Base-by-base conservation (phyloP, 768 basidiomycete species). In the Kwoniella botswanensis region DNA sequence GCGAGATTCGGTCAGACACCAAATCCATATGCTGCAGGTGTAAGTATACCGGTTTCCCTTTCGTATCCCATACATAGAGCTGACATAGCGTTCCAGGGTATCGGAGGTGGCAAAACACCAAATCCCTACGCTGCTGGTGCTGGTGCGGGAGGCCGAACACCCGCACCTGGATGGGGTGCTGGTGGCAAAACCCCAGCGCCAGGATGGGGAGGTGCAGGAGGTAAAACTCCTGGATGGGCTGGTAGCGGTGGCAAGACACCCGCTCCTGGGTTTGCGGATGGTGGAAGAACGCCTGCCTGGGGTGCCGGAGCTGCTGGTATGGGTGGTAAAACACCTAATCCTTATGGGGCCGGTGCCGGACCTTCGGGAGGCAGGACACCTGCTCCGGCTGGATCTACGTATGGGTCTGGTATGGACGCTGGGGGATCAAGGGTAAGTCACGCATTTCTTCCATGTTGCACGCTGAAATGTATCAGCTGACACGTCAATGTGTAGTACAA, bases 1-100 rank as follows among this genome's bases (percentile, higher is more conserved):
- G 76, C 75, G 87, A 87, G 87, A 9, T 85, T 85, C 53, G 88
- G 88, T 35, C 85, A 88, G 65, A 92, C 92, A 2, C 91, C 92
- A 4, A 92, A 92, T 80, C 90, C 91, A 0, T 90, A 92, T 67
- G 86, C 85, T 13, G 57, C 60, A 46, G 74, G 73, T 46, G 62
- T 59, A 42, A 69, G 68, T 69, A 15, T 17, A 15, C 22, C 21
- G 5, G 1, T 21, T 18, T 3, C 64, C 15, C 11, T 55, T 6
- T n/a, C 7, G 29, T 7, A 17, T 52, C 9, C 22, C 24, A 22
- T 15, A 54, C 26, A 46, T 35, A n/a, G 21, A 42, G 6, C 42
- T 66, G 41, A 58, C 29, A 29, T 41, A 4, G 2, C 9, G 24
- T 42, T 44, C 10, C 41, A 57, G 56, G 71, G 41, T 63, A 53